phyloP scores from a whole-genome alignment of 768 basidiomycete species.

The Filobasidium floriforme region DNA sequence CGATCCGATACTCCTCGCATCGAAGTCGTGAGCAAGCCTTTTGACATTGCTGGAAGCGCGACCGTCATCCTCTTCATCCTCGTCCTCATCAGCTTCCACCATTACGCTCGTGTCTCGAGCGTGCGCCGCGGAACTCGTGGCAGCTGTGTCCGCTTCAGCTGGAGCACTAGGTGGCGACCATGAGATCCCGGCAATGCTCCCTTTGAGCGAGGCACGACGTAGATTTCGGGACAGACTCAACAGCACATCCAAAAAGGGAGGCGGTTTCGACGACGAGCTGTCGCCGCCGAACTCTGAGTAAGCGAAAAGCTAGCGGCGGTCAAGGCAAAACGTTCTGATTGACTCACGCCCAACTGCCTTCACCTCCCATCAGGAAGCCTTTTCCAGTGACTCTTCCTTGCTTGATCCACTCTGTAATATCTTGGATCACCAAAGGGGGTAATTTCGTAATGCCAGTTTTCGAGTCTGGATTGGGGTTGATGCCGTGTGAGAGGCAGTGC shows the following conservation, averaged over 20 bases:
- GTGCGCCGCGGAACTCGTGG: background rate
- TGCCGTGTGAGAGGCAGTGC: background rate
- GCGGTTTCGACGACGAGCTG: constrained; percentile 2
- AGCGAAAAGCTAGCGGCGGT: too few species aligned
- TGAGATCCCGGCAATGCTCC: background rate
- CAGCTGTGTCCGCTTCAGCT: background rate
- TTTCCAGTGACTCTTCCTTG: background rate
- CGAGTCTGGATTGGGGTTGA: constrained; percentile 1
- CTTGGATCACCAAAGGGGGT: background rate
- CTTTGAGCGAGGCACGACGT: background rate
- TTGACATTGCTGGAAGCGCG: background rate
- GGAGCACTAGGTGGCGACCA: background rate
- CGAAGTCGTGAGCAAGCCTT: constrained; percentile 1
- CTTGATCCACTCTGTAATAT: constrained; percentile 5
- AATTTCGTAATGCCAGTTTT: background rate
- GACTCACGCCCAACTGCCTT: constrained; percentile 2
- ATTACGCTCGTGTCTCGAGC: background rate
- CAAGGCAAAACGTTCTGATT: too few species aligned
- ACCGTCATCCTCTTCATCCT: background rate
- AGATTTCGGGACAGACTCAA: constrained; percentile 5
- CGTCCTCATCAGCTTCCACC: background rate
- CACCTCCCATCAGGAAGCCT: background rate
- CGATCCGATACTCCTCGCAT: background rate
- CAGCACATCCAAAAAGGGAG: background rate
- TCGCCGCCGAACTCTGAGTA: background rate